phyloP scores from a whole-genome alignment of 176 grass and related monocot genomes.

The Ensete glaucum region DNA sequence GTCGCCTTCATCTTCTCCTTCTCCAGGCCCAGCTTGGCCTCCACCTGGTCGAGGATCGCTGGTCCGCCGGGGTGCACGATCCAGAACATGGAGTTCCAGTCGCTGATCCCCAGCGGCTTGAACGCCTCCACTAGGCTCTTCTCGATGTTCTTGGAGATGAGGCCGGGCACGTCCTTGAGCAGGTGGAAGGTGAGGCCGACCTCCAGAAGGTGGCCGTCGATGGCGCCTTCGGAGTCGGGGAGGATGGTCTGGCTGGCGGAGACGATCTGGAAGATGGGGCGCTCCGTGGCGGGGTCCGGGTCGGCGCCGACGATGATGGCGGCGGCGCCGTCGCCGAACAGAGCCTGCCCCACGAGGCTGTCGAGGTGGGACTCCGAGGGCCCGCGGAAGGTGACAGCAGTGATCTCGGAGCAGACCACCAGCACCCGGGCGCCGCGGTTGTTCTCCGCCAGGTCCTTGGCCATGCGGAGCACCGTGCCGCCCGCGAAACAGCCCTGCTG shows the following conservation, averaged over 20 bases:
- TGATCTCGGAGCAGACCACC: neutral
- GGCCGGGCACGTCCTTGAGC: neutral
- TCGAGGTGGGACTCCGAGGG: neutral
- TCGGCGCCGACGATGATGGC: neutral
- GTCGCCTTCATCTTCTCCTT: neutral
- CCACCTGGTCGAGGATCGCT: neutral
- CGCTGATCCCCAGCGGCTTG: neutral
- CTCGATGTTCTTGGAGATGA: neutral
- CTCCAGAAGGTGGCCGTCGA: neutral
- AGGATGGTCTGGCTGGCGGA: neutral
- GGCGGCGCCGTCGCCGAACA: neutral
- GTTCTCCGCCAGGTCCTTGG: neutral
- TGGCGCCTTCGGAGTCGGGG: neutral
- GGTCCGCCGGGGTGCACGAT: neutral
- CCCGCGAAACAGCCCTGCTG: neutral
- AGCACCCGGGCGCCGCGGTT: neutral
- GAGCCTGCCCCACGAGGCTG: neutral
- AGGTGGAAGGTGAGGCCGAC: constrained; percentile 3
- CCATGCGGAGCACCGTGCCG: neutral
- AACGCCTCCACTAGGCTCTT: neutral
- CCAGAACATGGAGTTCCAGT: constrained; percentile 1
- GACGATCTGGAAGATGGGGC: neutral
- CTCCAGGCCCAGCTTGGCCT: neutral
- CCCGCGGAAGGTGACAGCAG: neutral
- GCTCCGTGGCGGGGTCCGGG: neutral